Evolutionary conservation across 257 asterid species (phyloP).

Genomic region (Orobanche coerulescens): DNA sequence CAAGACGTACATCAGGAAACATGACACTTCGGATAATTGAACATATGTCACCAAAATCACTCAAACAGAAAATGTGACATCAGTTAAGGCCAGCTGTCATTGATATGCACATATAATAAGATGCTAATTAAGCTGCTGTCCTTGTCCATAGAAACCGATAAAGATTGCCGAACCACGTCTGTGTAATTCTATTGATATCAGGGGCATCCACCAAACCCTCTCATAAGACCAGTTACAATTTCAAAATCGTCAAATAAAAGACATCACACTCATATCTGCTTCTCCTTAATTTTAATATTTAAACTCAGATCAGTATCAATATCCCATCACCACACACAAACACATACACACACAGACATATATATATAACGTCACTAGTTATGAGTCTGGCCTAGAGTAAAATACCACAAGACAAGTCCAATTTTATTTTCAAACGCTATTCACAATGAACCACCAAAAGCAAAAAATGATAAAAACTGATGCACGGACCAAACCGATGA

Average conservation of each 20-base stretch:
- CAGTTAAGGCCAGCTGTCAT: not conserved
- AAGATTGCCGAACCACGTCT: slow-evolving; percentile 9
- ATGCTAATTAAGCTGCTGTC: not conserved
- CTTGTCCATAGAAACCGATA: not conserved
- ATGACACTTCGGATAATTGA: not conserved
- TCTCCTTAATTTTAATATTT: not conserved
- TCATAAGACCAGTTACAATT: slow-evolving; percentile 10
- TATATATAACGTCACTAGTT: not conserved
- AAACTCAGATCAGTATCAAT: slow-evolving; percentile 16
- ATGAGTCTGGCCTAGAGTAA: no score
- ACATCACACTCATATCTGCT: slow-evolving; percentile 2
- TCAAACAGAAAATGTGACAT: not conserved
- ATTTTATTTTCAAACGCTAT: no score
- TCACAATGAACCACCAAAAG: no score
- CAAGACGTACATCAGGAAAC: not conserved
- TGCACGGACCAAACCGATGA: no score
- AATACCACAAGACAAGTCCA: no score
- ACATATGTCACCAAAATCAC: not conserved
- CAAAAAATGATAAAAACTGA: no score
- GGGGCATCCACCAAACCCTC: not conserved
- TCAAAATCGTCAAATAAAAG: not conserved
- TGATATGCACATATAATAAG: not conserved
- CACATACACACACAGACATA: not conserved
- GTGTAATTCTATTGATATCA: not conserved
- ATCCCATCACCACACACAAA: slow-evolving; percentile 10